These are phyloP conservation scores for Cunninghamia lanceolata DNA, from an alignment of 75 land plant genomes.

Conservation along the genomic window DNA sequence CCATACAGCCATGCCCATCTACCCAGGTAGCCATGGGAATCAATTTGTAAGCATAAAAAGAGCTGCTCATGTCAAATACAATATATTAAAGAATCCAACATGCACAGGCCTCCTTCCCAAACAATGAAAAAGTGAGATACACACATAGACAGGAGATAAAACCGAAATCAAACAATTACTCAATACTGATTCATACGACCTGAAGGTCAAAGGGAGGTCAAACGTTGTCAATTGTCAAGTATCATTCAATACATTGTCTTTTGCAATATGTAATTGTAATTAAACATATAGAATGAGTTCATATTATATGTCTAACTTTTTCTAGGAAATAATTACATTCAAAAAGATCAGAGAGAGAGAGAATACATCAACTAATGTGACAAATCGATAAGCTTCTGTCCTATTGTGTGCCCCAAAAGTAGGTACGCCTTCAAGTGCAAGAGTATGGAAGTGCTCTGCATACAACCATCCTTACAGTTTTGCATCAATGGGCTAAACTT, in stretches of 20 bases:
- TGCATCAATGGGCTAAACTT: background rate
- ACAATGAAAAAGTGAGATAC: background rate
- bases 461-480: slow-evolving; percentile 12
- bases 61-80: background rate
- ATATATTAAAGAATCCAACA: background rate
- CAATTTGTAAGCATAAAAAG: background rate
- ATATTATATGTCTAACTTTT: background rate
- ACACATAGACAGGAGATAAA: background rate
- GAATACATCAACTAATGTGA: slow-evolving; percentile 90
- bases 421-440: slow-evolving; percentile 87
- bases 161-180: background rate
- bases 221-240: background rate
- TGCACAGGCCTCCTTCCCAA: background rate
- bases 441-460: slow-evolving; percentile 87
- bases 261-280: background rate
- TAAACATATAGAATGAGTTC: background rate
- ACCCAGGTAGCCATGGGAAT: background rate
- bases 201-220: background rate
- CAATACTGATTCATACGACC: background rate
- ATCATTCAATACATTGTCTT: background rate
- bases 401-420: slow-evolving; percentile 80
- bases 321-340: background rate
- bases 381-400: slow-evolving; percentile 92
- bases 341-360: background rate
- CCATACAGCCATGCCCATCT: background rate